Evolutionary conservation across 441 rosid genomes (phyloP).

Genomic region (Adansonia gregorii): DNA sequence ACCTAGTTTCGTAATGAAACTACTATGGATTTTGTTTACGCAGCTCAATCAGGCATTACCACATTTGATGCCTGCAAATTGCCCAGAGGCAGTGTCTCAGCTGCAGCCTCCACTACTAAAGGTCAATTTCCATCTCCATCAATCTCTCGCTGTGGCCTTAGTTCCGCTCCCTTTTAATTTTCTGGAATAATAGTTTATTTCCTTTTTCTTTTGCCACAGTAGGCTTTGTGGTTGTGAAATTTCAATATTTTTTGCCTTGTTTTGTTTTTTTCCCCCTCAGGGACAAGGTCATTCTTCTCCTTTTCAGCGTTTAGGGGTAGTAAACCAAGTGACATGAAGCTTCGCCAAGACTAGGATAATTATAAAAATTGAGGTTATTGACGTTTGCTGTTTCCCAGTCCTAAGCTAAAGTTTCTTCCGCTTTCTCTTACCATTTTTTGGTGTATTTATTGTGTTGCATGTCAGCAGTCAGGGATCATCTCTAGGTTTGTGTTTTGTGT

Average conservation of each 20-base stretch:
- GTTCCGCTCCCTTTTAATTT: background rate
- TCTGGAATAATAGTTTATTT: constrained; percentile 8
- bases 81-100: constrained; percentile 37
- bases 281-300: constrained; percentile 73
- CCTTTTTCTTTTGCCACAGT: background rate
- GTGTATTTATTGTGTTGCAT: constrained; percentile 10
- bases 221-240: background rate
- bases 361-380: background rate
- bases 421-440: background rate
- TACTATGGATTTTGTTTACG: constrained; percentile 23
- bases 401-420: background rate
- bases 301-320: constrained; percentile 74
- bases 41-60: constrained; percentile 40
- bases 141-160: background rate
- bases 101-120: constrained; percentile 50
- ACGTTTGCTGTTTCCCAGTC: background rate
- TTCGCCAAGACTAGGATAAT: constrained; percentile 32
- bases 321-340: constrained; percentile 62
- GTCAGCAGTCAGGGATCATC: background rate
- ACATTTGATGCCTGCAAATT: constrained; percentile 34
- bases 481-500: background rate
- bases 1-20: background rate
- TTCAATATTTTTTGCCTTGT: background rate
- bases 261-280: constrained; percentile 38
- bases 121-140: constrained; percentile 34